phyloP scores from a whole-genome alignment of 2,329 filamentous ascomycete species.

The Ambrosiella cleistominuta region DNA sequence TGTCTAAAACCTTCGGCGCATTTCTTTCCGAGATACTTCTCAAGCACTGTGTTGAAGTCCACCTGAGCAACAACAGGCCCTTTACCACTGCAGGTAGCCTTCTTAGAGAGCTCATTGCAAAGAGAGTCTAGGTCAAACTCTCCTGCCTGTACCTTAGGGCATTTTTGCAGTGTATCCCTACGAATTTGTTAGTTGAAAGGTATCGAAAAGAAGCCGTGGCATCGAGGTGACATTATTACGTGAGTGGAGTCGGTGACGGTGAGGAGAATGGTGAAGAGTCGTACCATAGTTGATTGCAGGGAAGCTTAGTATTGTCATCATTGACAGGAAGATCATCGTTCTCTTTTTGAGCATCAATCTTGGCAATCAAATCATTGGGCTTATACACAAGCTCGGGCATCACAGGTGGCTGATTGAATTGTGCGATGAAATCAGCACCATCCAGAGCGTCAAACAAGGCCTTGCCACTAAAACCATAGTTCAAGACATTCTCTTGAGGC shows the following conservation, averaged over 20 bases:
- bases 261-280: neutral
- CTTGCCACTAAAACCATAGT: conserved; percentile 21
- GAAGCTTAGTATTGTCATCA: conserved; percentile 33
- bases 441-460: conserved; percentile 52
- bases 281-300: conserved; percentile 12
- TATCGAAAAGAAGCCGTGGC: neutral
- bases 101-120: conserved; percentile 82
- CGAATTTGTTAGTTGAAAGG: conserved; percentile 3
- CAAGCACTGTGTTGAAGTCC: conserved; percentile 69
- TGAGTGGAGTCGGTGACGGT: too few relatives aligned
- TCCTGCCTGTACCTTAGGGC: conserved; percentile 72
- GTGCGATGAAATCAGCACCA: conserved; percentile 62
- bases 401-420: conserved; percentile 48
- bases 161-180: conserved; percentile 73
- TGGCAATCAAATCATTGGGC: conserved; percentile 2
- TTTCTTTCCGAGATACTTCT: conserved; percentile 39
- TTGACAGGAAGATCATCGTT: conserved; percentile 43
- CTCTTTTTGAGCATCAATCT: conserved; percentile 25
- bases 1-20: conserved; percentile 6
- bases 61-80: conserved; percentile 78
- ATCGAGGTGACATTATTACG: too few relatives aligned
- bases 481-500: conserved; percentile 62
- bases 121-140: conserved; percentile 88
- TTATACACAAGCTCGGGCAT: neutral
- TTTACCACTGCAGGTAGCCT: conserved; percentile 83